Base-by-base conservation (phyloP, 805 yeast species). In the Ogataea polymorpha region DNA sequence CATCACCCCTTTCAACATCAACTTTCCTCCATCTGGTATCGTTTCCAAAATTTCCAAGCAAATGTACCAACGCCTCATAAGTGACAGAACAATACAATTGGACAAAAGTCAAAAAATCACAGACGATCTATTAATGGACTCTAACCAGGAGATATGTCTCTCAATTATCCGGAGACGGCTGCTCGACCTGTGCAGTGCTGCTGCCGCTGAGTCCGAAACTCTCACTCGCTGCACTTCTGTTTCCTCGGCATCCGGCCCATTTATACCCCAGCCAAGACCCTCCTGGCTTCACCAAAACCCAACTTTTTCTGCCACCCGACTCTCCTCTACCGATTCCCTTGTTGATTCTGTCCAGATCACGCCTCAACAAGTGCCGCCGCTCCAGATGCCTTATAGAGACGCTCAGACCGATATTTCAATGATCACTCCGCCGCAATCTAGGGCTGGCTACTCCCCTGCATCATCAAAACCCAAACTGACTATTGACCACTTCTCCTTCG, bases 1-100 rank as follows among this genome's bases (percentile, higher is more conserved):
- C 24, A 66, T 72, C 6, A 82, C 90, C 0, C 90, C 90, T 0
- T 82, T 82, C 54, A 80, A 80, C 48, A 73, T 76, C 13, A 57
- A 68, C 30, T 74, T 74, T 52, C 89, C 88, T 6, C 88, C 89
- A 0, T 71, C 81, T 1, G 88, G 88, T 1, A 71, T 82, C 3
- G 67, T 80, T 15, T 77, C 79, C 30, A 69, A 70, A 39, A 81
- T 80, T 0, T 75, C 86, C 6, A 79, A 78, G 51, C 70, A 75
- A 31, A 72, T 82, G 20, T 61, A 77, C 23, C 66, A 43, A 45
- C 49, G 34, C 14, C 47, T 50, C n/a, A 28, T 35, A 5, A 38
- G 32, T 15, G 55, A 51, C 32, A 34, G 46, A 14, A 39, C 53
- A 1, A 41, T 61, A 23, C 49, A 36, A 23, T 46, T 63, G 16